Base-by-base conservation (phyloP, 169 alveolate genomes). In the Neospora caninum region DNA sequence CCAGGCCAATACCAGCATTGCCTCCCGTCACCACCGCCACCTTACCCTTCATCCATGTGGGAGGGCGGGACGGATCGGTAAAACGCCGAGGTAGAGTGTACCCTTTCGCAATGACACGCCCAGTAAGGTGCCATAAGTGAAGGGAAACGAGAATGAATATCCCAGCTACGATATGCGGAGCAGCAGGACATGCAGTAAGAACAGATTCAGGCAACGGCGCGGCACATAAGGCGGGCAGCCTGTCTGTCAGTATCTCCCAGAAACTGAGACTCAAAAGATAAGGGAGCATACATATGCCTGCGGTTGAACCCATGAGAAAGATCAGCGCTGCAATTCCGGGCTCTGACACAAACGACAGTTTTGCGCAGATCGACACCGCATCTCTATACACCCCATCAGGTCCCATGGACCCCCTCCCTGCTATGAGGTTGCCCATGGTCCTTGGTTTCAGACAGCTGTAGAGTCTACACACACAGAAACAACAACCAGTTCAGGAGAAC, bases 1-100 rank as follows among this genome's bases (percentile, higher is more conserved):
- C 84, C 84, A 73, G 1, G 25, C 84, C 84, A n/a, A 73, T 73
- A n/a, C 84, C 84, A 73, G 84, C 84, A 73, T 73, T 73, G 18
- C 84, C 84, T n/a, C 84, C 84, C 18, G 84, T 73, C 42, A 73
- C 84, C 7, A 73, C 84, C 27, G 84, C 84, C 22, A 73, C 84
- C n/a, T 73, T 73, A 16, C 42, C 84, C 42, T 73, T 73, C 84
- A 73, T 73, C 84, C 84, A 73, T 18, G 84, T 34, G 1, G 84
- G 84, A 10, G 84, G 84, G 43, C 42, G 39, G 27, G 49, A 34
- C 42, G 84, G 43, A 73, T 73, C 42, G 49, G 39, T 73, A 27
- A 73, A 36, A 31, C 42, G 39, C n/a, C 45, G 25, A 0, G 84
- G 84, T 43, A 73, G 42, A 6, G 49, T 13, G 43, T 73, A 73